Evolutionary conservation across 495 filamentous ascomycete species (phyloP).

Genomic region (Tuber aestivum): DNA sequence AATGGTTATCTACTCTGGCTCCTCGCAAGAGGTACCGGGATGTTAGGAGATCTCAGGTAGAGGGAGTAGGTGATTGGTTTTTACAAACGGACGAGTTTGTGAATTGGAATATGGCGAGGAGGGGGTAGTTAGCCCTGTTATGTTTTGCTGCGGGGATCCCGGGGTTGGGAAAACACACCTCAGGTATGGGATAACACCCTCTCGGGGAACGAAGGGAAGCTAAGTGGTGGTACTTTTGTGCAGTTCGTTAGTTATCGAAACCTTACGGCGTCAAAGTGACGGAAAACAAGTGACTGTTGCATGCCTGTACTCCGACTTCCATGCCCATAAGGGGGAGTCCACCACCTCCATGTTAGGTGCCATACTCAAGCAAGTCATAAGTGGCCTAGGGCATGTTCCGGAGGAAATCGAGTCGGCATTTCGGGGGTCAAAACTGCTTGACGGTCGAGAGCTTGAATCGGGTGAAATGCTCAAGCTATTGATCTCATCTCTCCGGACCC

Average conservation of each 20-base stretch:
- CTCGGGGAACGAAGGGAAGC: not conserved
- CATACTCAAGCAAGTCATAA: not conserved
- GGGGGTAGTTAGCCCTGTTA: not conserved
- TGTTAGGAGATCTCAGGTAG: not conserved
- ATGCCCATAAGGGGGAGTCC: not conserved
- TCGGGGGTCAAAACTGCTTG: not conserved
- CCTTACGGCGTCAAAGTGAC: not conserved
- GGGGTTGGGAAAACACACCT: not conserved
- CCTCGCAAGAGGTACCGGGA: not conserved
- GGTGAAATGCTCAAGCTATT: not conserved
- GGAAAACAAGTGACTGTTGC: not conserved
- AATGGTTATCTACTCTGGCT: not conserved
- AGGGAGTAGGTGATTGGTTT: not conserved
- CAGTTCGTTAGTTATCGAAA: not conserved
- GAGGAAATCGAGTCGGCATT: not conserved
- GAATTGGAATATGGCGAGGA: not conserved
- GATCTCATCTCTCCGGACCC: not conserved
- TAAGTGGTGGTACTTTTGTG: not conserved
- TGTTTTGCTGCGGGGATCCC: not conserved
- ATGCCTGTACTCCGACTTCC: not conserved
- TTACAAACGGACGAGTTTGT: not conserved
- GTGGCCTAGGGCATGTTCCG: not conserved
- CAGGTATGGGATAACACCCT: not conserved
- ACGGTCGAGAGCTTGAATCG: not conserved
- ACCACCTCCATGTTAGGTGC: not conserved